Percentiles rank a stretch among this genome's conserved stretches.
phyloP scores from a whole-genome alignment of 75 land plant genomes.

The Gnetum montanum region DNA sequence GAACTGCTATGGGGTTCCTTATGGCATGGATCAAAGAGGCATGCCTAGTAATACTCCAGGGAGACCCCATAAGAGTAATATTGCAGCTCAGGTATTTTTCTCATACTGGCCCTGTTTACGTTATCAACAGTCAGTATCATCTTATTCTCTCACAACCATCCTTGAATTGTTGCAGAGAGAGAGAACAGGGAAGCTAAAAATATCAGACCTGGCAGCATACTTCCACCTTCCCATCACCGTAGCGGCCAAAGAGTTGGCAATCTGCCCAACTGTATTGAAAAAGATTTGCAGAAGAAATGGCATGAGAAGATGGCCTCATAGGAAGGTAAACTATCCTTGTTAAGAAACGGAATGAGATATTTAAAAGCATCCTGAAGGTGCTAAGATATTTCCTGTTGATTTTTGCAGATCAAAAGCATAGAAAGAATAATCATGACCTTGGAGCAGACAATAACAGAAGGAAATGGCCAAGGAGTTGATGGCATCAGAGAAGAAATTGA shows the following conservation, averaged over 20 bases:
- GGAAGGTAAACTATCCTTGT: slow-evolving; percentile 37
- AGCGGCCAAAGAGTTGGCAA: slow-evolving; percentile 53
- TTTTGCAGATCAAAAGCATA: slow-evolving; percentile 41
- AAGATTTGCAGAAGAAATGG: slow-evolving; percentile 69
- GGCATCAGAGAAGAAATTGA: slow-evolving; percentile 45
- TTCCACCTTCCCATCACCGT: slow-evolving; percentile 73
- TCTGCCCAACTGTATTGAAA: slow-evolving; percentile 76
- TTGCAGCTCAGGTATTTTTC: slow-evolving; percentile 37
- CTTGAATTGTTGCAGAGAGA: slow-evolving; percentile 43
- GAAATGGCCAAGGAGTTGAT: slow-evolving; percentile 45
- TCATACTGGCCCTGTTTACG: background rate
- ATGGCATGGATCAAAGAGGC: slow-evolving; percentile 16
- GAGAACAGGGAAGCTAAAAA: slow-evolving; percentile 53
- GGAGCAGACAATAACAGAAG: slow-evolving; percentile 53
- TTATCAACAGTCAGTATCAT: no score
- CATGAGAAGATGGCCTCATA: slow-evolving; percentile 65
- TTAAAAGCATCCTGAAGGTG: background rate
- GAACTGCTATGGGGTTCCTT: slow-evolving; percentile 11
- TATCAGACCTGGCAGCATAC: slow-evolving; percentile 45
- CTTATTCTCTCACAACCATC: slow-evolving; percentile 5
- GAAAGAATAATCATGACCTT: slow-evolving; percentile 45
- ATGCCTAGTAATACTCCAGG: slow-evolving; percentile 8
- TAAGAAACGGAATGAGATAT: no score
- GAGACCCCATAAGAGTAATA: slow-evolving; percentile 48
- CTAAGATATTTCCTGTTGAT: background rate